Evolutionary conservation across 23 red algal species (phyloP).

Genomic region (Chondrus crispus): DNA sequence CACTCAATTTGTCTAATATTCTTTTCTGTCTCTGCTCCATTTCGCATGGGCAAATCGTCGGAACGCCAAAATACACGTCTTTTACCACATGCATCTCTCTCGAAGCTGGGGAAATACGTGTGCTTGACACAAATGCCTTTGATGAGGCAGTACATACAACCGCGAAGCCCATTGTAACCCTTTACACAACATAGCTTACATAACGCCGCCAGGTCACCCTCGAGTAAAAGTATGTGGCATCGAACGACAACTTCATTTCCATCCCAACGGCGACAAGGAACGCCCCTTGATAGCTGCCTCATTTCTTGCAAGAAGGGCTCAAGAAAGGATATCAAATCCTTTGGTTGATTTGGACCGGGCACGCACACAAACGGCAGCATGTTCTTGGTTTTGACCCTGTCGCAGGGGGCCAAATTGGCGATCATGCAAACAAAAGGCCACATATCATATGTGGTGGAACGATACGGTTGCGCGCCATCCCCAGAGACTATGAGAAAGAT

Average conservation of each 20-base stretch:
- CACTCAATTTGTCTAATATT: no score
- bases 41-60: no score
- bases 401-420: background rate
- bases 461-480: background rate
- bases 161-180: background rate
- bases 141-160: background rate
- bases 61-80: no score
- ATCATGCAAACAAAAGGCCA: background rate
- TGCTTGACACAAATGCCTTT: background rate
- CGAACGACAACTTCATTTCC: background rate
- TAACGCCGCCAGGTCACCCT: background rate
- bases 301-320: background rate
- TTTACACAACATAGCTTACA: background rate
- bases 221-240: background rate
- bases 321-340: background rate
- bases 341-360: background rate
- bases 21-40: no score
- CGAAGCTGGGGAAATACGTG: background rate
- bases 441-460: background rate
- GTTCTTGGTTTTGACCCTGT: background rate
- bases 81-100: no score
- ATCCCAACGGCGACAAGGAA: background rate
- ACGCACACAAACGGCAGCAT: background rate
- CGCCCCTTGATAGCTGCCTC: no score
- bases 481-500: no score